Evolutionary conservation across 2,329 filamentous ascomycete genomes (phyloP), one percentile per base, ranked within the genome.

Genomic region (Aureobasidium lini): DNA sequence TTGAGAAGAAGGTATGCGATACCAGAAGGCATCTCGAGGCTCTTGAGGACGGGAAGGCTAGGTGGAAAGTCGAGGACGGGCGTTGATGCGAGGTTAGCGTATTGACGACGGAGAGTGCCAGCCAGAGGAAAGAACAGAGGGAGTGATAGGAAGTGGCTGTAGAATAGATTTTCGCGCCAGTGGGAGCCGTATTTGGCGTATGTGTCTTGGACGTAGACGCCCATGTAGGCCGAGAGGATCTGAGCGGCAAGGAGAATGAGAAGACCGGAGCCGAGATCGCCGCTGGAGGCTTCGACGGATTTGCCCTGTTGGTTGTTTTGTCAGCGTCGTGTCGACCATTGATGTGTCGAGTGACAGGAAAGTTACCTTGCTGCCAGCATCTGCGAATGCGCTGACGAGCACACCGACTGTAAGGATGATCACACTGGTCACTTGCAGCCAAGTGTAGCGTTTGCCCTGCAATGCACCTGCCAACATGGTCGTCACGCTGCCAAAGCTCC

Each of bases 151-250:
- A 90, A 71, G 65, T 87, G 84, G 23, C 89, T 95, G 77, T 97
- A 99, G 76, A 99, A 97, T 11, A 99, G 81, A 65, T 96, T 96
- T 72, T 97, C 94, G 66, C 87, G 88, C 90, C 94, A 97, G 72
- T 94, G 88, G 32, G 89, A 88, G 6, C 92, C 91, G 72, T 96
- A 91, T 60, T 81, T 82, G 61, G 82, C 82, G 76, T 97, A 99
- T 0, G 92, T 90, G 65, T 91, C 85, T 72, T 99, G 92, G 0
- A 93, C 93, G 71, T 96, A 97, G 32, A 96, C 82, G 4, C 94
- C 94, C 87, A 97, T 96, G 68, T 92, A 88, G 23, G 94, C 91
- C 7, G 91, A 95, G 23, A 97, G 81, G 4, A 95, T 75, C 74
- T 99, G 94, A 1, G 94, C 94, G 39, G 95, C 72, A 47, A 95